Percentiles rank a stretch among this genome's conserved stretches.
These are phyloP conservation scores for Blastobotrys petasosporus DNA, from an alignment of 1,139 yeast genomes.

Conservation along the genomic window DNA sequence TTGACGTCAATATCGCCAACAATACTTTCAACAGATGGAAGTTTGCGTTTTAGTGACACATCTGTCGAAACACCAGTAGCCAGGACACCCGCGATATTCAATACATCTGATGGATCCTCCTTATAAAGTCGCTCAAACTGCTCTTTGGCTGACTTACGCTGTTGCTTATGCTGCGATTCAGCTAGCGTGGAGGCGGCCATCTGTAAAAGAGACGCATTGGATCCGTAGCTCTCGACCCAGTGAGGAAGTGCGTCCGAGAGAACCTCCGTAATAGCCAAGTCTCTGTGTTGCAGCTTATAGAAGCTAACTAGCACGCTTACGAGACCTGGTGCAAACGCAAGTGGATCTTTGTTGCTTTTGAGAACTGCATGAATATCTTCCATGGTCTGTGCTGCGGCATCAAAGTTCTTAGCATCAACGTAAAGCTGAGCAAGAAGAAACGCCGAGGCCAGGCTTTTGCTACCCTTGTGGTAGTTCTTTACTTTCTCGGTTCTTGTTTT, in stretches of 20 bases:
- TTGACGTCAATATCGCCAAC: slow-evolving; percentile 39
- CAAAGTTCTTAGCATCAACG: slow-evolving; percentile 37
- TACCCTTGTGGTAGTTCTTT: slow-evolving; percentile 17
- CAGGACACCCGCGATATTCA: slow-evolving; percentile 20
- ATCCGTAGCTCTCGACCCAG: slow-evolving; percentile 23
- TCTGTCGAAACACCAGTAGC: slow-evolving; percentile 21
- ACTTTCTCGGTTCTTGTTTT: slow-evolving; percentile 14
- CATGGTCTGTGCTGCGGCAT: slow-evolving; percentile 43
- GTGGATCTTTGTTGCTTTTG: slow-evolving; percentile 9
- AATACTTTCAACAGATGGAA: slow-evolving; percentile 31
- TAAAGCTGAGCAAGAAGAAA: slow-evolving; percentile 43
- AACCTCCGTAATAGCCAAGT: slow-evolving; percentile 18
- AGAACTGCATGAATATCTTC: slow-evolving; percentile 29
- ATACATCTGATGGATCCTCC: slow-evolving; percentile 6
- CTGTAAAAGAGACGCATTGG: slow-evolving; percentile 33
- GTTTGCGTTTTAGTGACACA: slow-evolving; percentile 11
- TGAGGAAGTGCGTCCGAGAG: slow-evolving; percentile 22
- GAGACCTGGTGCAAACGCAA: slow-evolving; percentile 41
- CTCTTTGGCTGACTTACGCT: slow-evolving; percentile 12
- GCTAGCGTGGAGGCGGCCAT: slow-evolving; percentile 16
- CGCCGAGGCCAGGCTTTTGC: slow-evolving; percentile 21
- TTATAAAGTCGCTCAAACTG: slow-evolving; percentile 13
- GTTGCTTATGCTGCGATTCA: slow-evolving; percentile 11
- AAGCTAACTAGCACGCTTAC: slow-evolving; percentile 42
- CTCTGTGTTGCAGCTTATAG: slow-evolving; percentile 39